These are phyloP conservation scores for Albugo candida DNA, from an alignment of 352 stramenopile genomes.

Conservation along the genomic window DNA sequence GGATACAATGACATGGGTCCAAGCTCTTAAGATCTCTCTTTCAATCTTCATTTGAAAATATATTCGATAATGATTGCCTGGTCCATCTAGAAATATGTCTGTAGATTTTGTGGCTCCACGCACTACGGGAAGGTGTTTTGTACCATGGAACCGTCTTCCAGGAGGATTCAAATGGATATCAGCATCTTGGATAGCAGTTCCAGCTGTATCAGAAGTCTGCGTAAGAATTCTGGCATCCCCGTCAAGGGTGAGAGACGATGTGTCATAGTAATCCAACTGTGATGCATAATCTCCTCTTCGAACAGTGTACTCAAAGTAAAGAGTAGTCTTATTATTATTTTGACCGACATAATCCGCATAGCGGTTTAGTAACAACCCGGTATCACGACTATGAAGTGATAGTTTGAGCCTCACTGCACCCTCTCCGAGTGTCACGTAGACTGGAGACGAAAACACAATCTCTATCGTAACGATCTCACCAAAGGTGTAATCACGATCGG, in stretches of 20 bases:
- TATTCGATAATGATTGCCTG: slow-evolving; percentile 48
- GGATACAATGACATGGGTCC: slow-evolving; percentile 36
- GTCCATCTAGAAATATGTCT: slow-evolving; percentile 47
- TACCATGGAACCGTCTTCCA: slow-evolving; percentile 24
- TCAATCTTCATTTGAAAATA: slow-evolving; percentile 27
- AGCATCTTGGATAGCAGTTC: slow-evolving; percentile 23
- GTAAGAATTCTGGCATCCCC: slow-evolving; percentile 42
- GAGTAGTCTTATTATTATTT: slow-evolving; percentile 14
- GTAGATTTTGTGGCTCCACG: slow-evolving; percentile 41
- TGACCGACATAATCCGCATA: slow-evolving; percentile 38
- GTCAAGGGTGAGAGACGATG: slow-evolving; percentile 34
- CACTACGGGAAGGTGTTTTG: slow-evolving; percentile 21
- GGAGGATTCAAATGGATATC: slow-evolving; percentile 68
- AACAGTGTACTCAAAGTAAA: slow-evolving; percentile 61
- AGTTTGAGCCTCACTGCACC: slow-evolving; percentile 11
- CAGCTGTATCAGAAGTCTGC: slow-evolving; percentile 17
- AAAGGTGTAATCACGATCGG: slow-evolving; percentile 37
- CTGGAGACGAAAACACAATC: slow-evolving; percentile 42
- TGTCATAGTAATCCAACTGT: slow-evolving; percentile 45
- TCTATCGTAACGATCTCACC: slow-evolving; percentile 37
- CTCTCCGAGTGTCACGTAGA: slow-evolving; percentile 17
- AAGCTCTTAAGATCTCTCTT: slow-evolving; percentile 21
- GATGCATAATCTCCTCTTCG: slow-evolving; percentile 41
- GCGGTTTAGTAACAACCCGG: slow-evolving; percentile 22
- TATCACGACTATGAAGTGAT: slow-evolving; percentile 19